A percentile compares a stretch with the other conserved stretches of the same genome.
These are phyloP conservation scores for Yarrowia sp. DNA, from an alignment of 805 yeast species.

Conservation along the genomic window DNA sequence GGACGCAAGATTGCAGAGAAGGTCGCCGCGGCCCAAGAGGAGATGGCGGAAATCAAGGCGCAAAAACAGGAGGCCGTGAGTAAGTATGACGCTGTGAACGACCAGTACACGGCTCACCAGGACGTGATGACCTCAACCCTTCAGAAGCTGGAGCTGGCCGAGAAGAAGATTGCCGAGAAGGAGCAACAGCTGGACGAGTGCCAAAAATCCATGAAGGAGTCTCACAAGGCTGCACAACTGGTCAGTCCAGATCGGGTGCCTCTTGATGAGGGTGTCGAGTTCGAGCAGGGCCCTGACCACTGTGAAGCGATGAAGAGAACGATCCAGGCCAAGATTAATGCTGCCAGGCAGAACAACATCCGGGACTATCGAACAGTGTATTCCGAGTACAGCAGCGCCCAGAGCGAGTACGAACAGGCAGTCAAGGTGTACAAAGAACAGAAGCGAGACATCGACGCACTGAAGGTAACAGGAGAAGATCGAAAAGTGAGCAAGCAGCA, in stretches of 20 bases:
- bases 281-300: background rate
- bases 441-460: conserved; percentile 2
- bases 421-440: background rate
- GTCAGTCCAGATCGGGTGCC: background rate
- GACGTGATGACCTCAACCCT: conserved; percentile 47
- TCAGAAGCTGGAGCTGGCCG: conserved; percentile 61
- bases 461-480: background rate
- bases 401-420: background rate
- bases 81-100: conserved; percentile 1
- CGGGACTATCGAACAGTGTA: conserved; percentile 5
- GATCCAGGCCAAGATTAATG: background rate
- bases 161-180: conserved; percentile 71
- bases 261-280: background rate
- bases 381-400: conserved; percentile 3
- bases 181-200: conserved; percentile 52
- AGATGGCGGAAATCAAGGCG: background rate
- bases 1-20: background rate
- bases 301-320: too few species aligned
- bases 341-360: background rate
- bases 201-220: background rate
- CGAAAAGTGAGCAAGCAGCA: background rate
- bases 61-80: conserved; percentile 3
- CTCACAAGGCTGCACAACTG: background rate
- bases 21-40: too few species aligned
- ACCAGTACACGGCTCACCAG: conserved; percentile 46